These are phyloP conservation scores for Adansonia digitata DNA, from an alignment of 345 rosid species.

Conservation along the genomic window DNA sequence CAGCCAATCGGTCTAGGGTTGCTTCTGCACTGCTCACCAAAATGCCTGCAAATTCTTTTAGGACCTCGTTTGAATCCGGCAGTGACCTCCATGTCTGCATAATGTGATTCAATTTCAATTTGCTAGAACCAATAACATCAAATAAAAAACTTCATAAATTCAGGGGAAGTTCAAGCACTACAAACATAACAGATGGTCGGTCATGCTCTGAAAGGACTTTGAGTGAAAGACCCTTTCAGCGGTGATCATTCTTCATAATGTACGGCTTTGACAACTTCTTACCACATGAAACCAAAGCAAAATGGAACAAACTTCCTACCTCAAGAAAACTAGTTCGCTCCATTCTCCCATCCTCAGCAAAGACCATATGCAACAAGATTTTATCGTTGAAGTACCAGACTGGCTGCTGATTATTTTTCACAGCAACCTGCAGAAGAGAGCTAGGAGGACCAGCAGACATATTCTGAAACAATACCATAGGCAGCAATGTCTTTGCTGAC, in stretches of 20 bases:
- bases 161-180: neutral
- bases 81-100: constrained; percentile 92
- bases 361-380: constrained; percentile 59
- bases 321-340: constrained; percentile 92
- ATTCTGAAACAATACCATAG: constrained; percentile 90
- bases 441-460: constrained; percentile 79
- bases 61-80: constrained; percentile 86
- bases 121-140: neutral
- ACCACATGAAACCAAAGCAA: neutral
- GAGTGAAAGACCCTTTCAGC: neutral
- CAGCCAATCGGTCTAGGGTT: constrained; percentile 62
- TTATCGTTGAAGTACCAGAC: constrained; percentile 89
- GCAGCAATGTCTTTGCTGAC: constrained; percentile 60
- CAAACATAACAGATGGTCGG: neutral
- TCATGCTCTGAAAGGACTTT: neutral
- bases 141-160: neutral
- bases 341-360: constrained; percentile 89
- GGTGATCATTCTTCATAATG: neutral
- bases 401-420: constrained; percentile 90
- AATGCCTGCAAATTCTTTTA: constrained; percentile 71
- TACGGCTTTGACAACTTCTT: neutral
- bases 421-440: constrained; percentile 91
- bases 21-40: constrained; percentile 56
- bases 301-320: constrained; percentile 60
- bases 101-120: neutral